Conservation (phyloP, 2,329 filamentous ascomycete species). For the Aspergillus sp. region DNA sequence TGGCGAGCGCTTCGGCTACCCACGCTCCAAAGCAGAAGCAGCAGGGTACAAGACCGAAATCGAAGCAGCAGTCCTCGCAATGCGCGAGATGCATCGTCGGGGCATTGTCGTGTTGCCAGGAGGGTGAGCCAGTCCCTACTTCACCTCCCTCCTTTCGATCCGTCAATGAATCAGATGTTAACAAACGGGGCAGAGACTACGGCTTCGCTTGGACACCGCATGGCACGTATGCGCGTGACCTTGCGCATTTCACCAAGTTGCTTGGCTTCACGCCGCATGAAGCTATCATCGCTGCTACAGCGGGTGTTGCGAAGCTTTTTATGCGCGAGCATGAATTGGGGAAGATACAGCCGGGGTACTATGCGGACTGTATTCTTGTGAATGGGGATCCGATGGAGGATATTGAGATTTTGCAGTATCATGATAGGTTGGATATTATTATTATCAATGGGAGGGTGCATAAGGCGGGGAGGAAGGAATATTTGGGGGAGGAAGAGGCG, state of each 20-base stretch:
- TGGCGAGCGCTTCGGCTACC: constrained; percentile 37
- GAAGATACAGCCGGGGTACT: constrained; percentile 36
- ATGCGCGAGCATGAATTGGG: constrained; percentile 27
- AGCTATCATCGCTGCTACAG: constrained; percentile 35
- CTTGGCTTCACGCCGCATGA: constrained; percentile 38
- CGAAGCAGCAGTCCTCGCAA: constrained; percentile 31
- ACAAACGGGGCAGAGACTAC: constrained; percentile 33
- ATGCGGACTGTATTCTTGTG: constrained; percentile 39
- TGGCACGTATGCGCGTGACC: constrained; percentile 39
- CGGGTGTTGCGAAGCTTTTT: constrained; percentile 30
- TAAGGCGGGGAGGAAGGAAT: constrained; percentile 17
- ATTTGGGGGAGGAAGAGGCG: neutral
- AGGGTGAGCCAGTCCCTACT: neutral
- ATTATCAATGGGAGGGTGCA: constrained; percentile 42
- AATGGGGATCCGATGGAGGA: constrained; percentile 39
- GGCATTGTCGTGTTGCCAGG: neutral
- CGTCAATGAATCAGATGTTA: neutral
- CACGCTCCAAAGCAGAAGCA: constrained; percentile 37
- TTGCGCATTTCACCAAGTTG: constrained; percentile 38
- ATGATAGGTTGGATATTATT: constrained; percentile 36
- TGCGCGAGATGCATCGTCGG: constrained; percentile 41
- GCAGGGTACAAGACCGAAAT: constrained; percentile 41
- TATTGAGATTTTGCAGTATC: constrained; percentile 35
- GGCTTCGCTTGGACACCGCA: constrained; percentile 42
- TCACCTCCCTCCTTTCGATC: neutral